phyloP scores from a whole-genome alignment of 2,329 filamentous ascomycete species.

The Fusarium phyllophilum region DNA sequence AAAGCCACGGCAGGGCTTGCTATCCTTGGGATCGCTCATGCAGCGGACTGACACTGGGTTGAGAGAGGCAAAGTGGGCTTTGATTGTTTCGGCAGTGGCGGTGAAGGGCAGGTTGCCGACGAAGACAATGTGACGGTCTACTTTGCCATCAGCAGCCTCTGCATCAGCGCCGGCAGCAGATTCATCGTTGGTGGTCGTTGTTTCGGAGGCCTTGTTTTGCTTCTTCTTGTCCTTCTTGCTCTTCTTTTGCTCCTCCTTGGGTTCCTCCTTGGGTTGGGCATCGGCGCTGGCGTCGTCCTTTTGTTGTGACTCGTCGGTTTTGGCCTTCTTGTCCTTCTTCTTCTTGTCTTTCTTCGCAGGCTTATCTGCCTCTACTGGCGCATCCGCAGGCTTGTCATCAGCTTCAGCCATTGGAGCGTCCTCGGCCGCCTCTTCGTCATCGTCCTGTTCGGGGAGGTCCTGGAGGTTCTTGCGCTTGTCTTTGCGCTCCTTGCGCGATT shows the following conservation, averaged over 20 bases:
- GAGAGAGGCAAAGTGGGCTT: constrained; percentile 81
- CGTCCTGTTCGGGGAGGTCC: constrained; percentile 50
- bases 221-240: constrained; percentile 47
- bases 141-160: constrained; percentile 35
- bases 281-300: constrained; percentile 30
- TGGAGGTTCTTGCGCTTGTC: constrained; percentile 53
- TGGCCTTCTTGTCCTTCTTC: constrained; percentile 42
- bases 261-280: constrained; percentile 42
- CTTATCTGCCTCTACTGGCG: constrained; percentile 34
- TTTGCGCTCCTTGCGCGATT: constrained; percentile 54
- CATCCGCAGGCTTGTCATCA: constrained; percentile 32
- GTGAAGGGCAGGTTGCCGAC: constrained; percentile 87
- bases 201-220: constrained; percentile 40
- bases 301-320: constrained; percentile 38
- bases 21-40: constrained; percentile 72
- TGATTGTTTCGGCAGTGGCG: constrained; percentile 76
- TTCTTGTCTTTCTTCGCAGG: constrained; percentile 43
- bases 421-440: constrained; percentile 37
- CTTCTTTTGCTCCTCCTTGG: constrained; percentile 48
- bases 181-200: constrained; percentile 22
- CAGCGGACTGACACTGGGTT: constrained; percentile 65
- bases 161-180: constrained; percentile 15
- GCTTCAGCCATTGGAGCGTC: constrained; percentile 41
- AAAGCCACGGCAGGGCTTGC: constrained; percentile 74
- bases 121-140: constrained; percentile 49